Evolutionary conservation across 2,329 filamentous ascomycete species (phyloP), one percentile per base, ranked within the genome.

Genomic region (Pestalotiopsis sp.): DNA sequence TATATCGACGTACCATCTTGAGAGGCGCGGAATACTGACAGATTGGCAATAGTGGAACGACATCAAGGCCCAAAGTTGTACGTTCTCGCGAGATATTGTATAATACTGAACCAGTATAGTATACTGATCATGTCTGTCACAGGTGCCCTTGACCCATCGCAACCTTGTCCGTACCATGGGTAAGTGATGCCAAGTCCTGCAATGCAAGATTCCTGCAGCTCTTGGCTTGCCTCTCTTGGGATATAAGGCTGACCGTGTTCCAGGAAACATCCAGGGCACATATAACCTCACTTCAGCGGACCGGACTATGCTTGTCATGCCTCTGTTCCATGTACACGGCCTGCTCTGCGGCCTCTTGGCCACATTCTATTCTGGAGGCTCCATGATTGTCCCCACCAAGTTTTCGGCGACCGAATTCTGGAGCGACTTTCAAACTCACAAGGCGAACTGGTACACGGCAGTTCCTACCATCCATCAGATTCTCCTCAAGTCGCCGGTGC

Each of bases 401-500:
- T 97, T 97, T 86, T 95, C 93, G 3, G 93, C 94, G 9, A 87
- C 88, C 1, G 90, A 93, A 23, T 97, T 97, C 81, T 97, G 94
- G 94, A 79, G 81, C 27, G 91, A 96, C 78, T 96, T 96, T 75
- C 85, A 85, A 72, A 83, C 86, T 5, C 86, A 94, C 82, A 85
- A 89, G 72, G 94, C 93, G 31, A 97, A 93, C 79, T 97, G 94
- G 94, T 97, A 96, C 81, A 96, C 93, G 0, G 94, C 94, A 1
- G 94, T 96, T n/a, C 94, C 94, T 1, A 97, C 94, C 0, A 97
- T 97, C 77, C 94, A 97, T 80, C 93, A 96, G 77, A 95, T 97
- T 75, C 85, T 97, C 3, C 88, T 97, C 69, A 93, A 92, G 81
- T 90, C 87, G 73, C 89, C 92, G 6, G 79, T 88, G 3, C 94